Evolutionary conservation across 1,284 basidiomycete species (phyloP).

Genomic region (Sphagnurus paluster): DNA sequence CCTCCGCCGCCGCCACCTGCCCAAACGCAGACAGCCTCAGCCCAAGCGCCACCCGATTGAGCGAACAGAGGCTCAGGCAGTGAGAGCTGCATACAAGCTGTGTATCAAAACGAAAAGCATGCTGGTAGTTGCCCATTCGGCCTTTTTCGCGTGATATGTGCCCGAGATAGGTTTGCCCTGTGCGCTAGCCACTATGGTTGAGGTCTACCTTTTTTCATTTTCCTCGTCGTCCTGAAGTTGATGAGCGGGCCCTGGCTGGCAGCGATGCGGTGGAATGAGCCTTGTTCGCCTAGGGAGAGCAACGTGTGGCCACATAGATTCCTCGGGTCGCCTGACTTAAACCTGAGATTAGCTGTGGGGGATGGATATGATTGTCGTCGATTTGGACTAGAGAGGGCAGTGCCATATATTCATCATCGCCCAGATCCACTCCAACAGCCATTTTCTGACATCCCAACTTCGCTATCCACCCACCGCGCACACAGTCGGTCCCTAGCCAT

Average conservation of each 20-base stretch:
- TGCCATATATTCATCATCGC: too few relatives aligned
- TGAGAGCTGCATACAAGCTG: not conserved
- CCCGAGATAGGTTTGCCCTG: constrained; percentile 1
- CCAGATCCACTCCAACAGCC: too few relatives aligned
- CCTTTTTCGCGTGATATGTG: constrained; percentile 2
- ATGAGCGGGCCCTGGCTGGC: constrained; percentile 4
- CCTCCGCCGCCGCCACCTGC: not conserved
- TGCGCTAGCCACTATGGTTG: too few relatives aligned
- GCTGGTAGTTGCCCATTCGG: constrained; percentile 5
- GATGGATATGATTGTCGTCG: too few relatives aligned
- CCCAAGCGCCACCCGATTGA: constrained; percentile 2
- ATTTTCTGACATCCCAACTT: too few relatives aligned
- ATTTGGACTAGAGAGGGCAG: too few relatives aligned
- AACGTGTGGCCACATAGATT: constrained; percentile 10
- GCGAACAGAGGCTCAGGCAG: constrained; percentile 1
- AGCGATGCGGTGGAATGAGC: constrained; percentile 1
- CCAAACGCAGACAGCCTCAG: not conserved
- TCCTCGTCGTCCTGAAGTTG: not conserved
- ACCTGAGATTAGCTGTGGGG: not conserved
- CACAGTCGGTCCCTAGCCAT: too few relatives aligned
- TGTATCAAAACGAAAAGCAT: constrained; percentile 1
- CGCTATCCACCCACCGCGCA: too few relatives aligned
- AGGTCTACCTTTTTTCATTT: too few relatives aligned
- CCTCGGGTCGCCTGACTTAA: constrained; percentile 6
- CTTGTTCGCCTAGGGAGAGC: constrained; percentile 1